phyloP scores from a whole-genome alignment of 345 rosid species.

The Brassica incana region DNA sequence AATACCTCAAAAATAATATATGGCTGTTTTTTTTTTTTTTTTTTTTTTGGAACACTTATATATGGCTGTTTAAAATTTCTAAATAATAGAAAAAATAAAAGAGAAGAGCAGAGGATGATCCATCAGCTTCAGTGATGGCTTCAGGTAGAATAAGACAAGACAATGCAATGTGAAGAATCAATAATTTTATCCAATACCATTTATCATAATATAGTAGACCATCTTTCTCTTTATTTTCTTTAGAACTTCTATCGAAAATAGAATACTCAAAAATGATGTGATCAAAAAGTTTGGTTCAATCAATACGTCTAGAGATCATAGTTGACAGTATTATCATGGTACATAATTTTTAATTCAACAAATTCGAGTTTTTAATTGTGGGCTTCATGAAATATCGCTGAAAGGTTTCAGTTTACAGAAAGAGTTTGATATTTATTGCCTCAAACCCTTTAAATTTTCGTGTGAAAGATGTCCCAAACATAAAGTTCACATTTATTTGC shows the following conservation, averaged over 20 bases:
- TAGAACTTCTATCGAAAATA: not conserved
- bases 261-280: conserved; percentile 2
- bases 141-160: conserved; percentile 23
- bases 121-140: conserved; percentile 7
- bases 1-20: not conserved
- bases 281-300: not conserved
- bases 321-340: not conserved
- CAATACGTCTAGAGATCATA: not conserved
- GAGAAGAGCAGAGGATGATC: not conserved
- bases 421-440: not conserved
- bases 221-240: not conserved
- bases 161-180: conserved; percentile 26
- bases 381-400: not conserved
- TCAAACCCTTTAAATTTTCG: not conserved
- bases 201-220: not conserved
- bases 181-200: conserved; percentile 18
- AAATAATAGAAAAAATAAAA: not conserved
- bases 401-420: not conserved
- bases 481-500: not conserved
- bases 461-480: not conserved
- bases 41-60: too few relatives aligned
- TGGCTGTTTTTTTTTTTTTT: too few relatives aligned
- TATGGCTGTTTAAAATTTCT: not conserved
- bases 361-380: not conserved
- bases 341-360: not conserved